These are phyloP conservation scores for Pseudozyma tsukubaensis DNA, from an alignment of 1,284 basidiomycete species.

Conservation along the genomic window DNA sequence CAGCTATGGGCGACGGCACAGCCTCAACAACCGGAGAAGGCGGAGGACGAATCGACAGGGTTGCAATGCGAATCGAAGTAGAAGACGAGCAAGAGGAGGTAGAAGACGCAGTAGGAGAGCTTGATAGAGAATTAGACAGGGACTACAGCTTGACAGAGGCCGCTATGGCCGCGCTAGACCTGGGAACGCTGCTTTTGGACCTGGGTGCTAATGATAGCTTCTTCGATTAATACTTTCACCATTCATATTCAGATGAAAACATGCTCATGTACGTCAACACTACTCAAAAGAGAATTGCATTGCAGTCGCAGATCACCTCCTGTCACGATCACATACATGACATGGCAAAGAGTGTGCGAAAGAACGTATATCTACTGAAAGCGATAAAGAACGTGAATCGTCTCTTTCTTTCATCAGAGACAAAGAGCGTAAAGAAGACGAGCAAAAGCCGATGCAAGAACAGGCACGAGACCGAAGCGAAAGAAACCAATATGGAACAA, in stretches of 20 bases:
- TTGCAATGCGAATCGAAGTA: background rate
- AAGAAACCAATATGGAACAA: background rate
- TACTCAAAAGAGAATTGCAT: no score
- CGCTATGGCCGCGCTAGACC: conserved; percentile 7
- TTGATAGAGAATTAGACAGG: background rate
- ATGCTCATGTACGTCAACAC: no score
- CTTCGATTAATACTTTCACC: background rate
- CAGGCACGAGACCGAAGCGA: background rate
- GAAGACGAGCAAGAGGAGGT: background rate
- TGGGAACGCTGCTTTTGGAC: conserved; percentile 4
- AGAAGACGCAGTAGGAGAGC: conserved; percentile 2
- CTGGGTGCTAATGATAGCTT: background rate
- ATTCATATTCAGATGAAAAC: no score
- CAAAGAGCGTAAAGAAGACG: no score
- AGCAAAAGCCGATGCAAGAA: background rate
- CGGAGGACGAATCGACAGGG: background rate
- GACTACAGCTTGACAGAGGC: conserved; percentile 21
- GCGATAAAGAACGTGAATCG: no score
- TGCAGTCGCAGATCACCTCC: no score
- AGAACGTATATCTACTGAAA: no score
- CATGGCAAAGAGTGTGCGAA: no score
- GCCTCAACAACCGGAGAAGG: no score
- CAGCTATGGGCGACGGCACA: background rate
- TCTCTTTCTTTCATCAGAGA: no score
- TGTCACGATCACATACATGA: no score